Evolutionary conservation across 2,329 filamentous ascomycete species (phyloP).

Genomic region (Aspergillus tanneri): DNA sequence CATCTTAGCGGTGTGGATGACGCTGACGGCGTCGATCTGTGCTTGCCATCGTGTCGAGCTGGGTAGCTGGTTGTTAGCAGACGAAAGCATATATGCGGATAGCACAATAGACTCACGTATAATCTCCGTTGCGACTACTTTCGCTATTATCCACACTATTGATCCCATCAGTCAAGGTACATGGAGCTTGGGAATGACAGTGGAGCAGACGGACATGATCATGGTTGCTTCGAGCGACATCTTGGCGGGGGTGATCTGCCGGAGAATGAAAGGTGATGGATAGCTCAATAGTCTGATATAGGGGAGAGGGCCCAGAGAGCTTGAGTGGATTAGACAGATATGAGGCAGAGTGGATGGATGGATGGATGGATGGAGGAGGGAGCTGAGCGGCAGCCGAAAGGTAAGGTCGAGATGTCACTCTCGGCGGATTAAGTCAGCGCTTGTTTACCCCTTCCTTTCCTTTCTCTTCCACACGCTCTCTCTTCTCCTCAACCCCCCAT

Average conservation of each 20-base stretch:
- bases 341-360: constrained; percentile 12
- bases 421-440: constrained; percentile 29
- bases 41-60: constrained; percentile 94
- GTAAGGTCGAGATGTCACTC: constrained; percentile 21
- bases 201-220: constrained; percentile 64
- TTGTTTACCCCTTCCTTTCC: constrained; percentile 43
- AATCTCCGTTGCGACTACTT: constrained; percentile 94
- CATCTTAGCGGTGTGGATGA: constrained; percentile 94
- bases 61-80: constrained; percentile 37
- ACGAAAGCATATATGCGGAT: constrained; percentile 13
- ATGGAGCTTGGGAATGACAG: constrained; percentile 13
- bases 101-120: constrained; percentile 52
- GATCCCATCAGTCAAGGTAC: constrained; percentile 21
- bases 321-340: constrained; percentile 3
- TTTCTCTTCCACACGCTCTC: constrained; percentile 12
- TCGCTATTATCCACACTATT: constrained; percentile 93
- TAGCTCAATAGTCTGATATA: background rate
- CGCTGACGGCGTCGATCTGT: constrained; percentile 89
- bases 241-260: constrained; percentile 51
- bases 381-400: constrained; percentile 30
- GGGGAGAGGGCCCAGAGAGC: background rate
- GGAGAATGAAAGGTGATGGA: constrained; percentile 4
- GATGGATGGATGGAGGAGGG: constrained; percentile 22
- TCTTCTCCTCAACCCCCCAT: constrained; percentile 4
- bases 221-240: constrained; percentile 99